These are phyloP conservation scores for Claviceps fusiformis DNA, from an alignment of 2,329 filamentous ascomycete genomes.

Conservation along the genomic window DNA sequence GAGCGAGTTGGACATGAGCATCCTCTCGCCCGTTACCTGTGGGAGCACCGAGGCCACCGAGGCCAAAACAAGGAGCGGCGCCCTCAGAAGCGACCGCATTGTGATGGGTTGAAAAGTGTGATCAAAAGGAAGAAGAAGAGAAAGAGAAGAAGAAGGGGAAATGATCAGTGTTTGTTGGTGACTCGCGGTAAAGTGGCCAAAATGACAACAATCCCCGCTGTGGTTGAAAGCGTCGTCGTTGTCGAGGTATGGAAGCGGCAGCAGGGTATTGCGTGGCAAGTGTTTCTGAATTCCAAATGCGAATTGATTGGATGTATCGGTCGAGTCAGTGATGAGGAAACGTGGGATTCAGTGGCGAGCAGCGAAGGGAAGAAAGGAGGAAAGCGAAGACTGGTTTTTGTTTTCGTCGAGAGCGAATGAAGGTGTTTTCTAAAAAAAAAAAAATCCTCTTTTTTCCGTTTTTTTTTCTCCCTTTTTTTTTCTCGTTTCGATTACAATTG, in stretches of 20 bases:
- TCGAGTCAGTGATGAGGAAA: not conserved
- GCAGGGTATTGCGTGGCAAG: not conserved
- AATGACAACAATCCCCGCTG: not conserved
- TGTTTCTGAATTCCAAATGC: not conserved
- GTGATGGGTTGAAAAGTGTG: conserved; percentile 9
- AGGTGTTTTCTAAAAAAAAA: too few relatives aligned
- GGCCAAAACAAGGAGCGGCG: conserved; percentile 32
- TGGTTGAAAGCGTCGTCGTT: not conserved
- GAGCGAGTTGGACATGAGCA: conserved; percentile 72
- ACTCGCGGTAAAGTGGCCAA: not conserved
- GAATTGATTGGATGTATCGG: not conserved
- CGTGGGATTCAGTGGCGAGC: not conserved
- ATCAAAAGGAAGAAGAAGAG: not conserved
- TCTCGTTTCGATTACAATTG: not conserved
- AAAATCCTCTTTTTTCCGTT: not conserved
- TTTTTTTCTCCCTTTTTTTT: not conserved
- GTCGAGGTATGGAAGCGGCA: not conserved
- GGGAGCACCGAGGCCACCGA: conserved; percentile 29
- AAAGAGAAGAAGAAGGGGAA: not conserved
- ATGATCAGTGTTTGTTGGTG: not conserved
- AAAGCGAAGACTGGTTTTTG: not conserved
- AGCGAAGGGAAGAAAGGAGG: too few relatives aligned
- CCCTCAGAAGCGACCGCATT: conserved; percentile 34
- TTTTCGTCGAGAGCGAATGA: not conserved
- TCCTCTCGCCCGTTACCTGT: conserved; percentile 43